Percentiles rank a stretch among this genome's conserved stretches.
phyloP scores from a whole-genome alignment of 2,329 filamentous ascomycete species.

The Fusarium devonianum region DNA sequence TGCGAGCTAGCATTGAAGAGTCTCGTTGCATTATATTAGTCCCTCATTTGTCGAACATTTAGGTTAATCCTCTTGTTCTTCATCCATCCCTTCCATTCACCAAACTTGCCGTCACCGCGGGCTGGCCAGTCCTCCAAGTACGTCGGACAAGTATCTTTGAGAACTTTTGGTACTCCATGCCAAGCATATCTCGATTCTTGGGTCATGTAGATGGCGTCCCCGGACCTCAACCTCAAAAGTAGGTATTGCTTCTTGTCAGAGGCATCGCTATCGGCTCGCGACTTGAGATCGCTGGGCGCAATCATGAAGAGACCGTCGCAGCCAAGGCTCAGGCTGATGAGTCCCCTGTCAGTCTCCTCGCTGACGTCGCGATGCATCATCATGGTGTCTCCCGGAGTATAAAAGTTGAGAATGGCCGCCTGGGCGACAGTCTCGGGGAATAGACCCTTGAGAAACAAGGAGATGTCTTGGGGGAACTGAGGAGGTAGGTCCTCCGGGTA shows the following conservation, averaged over 20 bases:
- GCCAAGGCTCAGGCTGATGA: slow-evolving; percentile 87
- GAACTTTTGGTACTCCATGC: slow-evolving; percentile 92
- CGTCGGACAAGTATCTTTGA: slow-evolving; percentile 78
- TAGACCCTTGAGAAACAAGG: slow-evolving; percentile 68
- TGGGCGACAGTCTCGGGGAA: slow-evolving; percentile 83
- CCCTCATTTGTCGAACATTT: slow-evolving; percentile 89
- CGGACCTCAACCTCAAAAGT: slow-evolving; percentile 75
- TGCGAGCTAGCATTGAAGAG: too few relatives aligned
- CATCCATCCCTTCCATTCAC: slow-evolving; percentile 88
- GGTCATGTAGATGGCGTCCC: slow-evolving; percentile 91
- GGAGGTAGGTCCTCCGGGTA: slow-evolving; percentile 77
- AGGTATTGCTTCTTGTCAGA: slow-evolving; percentile 57
- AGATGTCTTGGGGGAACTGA: slow-evolving; percentile 76
- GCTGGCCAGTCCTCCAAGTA: slow-evolving; percentile 80
- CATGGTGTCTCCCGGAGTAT: slow-evolving; percentile 88
- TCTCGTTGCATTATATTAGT: too few relatives aligned
- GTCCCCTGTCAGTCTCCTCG: slow-evolving; percentile 77
- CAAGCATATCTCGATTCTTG: slow-evolving; percentile 84
- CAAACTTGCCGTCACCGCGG: slow-evolving; percentile 56
- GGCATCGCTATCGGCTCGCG: slow-evolving; percentile 18
- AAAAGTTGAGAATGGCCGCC: slow-evolving; percentile 93
- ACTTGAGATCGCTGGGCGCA: slow-evolving; percentile 60
- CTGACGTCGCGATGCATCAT: slow-evolving; percentile 94
- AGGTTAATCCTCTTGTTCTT: slow-evolving; percentile 85
- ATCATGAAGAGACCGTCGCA: slow-evolving; percentile 92